Evolutionary conservation across 345 rosid genomes (phyloP).

Genomic region (Eucalyptus tenuipes): DNA sequence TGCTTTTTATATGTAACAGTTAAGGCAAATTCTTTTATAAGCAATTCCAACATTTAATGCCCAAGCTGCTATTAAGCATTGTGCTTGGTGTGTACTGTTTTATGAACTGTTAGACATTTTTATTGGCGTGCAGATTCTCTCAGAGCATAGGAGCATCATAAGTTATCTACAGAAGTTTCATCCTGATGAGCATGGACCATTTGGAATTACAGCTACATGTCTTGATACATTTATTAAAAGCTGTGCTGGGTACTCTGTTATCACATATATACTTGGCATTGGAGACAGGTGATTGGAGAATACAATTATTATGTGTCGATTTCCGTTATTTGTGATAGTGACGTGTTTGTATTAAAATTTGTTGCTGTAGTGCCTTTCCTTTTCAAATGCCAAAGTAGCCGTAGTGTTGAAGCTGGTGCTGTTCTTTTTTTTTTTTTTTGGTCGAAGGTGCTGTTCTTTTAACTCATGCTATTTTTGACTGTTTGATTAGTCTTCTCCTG

Average conservation of each 20-base stretch:
- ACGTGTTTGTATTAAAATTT: not conserved
- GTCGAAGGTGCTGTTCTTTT: not conserved
- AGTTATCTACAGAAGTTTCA: constrained; percentile 94
- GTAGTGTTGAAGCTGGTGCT: not conserved
- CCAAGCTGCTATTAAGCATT: not conserved
- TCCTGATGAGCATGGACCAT: constrained; percentile 93
- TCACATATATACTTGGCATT: constrained; percentile 91
- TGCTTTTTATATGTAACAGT: not conserved
- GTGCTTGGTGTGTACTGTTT: not conserved
- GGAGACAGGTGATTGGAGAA: constrained; percentile 71
- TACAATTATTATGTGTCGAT: not conserved
- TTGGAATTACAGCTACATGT: constrained; percentile 89
- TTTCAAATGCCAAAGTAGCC: not conserved
- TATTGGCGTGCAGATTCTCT: constrained; percentile 52
- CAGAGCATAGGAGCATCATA: constrained; percentile 87
- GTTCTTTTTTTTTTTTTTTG: not conserved
- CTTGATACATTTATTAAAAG: constrained; percentile 96
- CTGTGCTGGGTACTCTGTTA: constrained; percentile 98
- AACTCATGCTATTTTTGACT: not conserved
- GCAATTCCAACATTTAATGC: not conserved
- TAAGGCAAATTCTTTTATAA: not conserved
- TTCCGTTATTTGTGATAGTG: not conserved
- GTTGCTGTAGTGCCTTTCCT: not conserved
- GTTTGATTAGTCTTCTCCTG: not conserved
- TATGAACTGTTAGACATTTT: not conserved